Evolutionary conservation across 345 rosid species (phyloP).

Genomic region (Corchorus olitorius): DNA sequence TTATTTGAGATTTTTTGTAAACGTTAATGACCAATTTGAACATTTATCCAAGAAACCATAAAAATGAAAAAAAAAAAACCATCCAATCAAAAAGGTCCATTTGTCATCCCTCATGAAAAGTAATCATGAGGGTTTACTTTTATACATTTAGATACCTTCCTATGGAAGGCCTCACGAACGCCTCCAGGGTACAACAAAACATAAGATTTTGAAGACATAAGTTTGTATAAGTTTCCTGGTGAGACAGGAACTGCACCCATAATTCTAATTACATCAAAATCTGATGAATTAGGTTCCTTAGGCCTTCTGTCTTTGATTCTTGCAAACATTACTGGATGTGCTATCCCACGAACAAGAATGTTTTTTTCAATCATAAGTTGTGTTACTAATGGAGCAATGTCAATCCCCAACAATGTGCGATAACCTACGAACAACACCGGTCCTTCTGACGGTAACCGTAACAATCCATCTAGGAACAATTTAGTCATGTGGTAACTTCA

Average conservation of each 20-base stretch:
- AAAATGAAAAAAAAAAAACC: too few species aligned
- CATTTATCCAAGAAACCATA: too few species aligned
- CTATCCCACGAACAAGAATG: conserved; percentile 64
- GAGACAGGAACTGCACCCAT: conserved; percentile 83
- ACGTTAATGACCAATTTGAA: too few species aligned
- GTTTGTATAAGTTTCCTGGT: conserved; percentile 50
- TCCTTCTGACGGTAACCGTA: conserved; percentile 59
- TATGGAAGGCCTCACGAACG: conserved; percentile 76
- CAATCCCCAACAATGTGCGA: conserved; percentile 74
- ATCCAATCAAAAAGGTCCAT: too few species aligned
- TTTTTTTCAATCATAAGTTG: conserved; percentile 50
- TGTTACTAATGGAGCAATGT: conserved; percentile 45
- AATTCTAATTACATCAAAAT: conserved; percentile 46
- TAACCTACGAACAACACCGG: conserved; percentile 79
- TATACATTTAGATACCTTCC: conserved; percentile 60
- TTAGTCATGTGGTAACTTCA: background rate
- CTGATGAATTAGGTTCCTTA: conserved; percentile 27
- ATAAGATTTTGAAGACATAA: conserved; percentile 64
- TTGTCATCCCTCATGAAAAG: too few species aligned
- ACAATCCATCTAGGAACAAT: conserved; percentile 35
- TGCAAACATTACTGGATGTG: conserved; percentile 60
- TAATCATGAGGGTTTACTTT: too few species aligned
- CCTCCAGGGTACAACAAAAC: conserved; percentile 86
- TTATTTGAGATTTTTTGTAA: too few species aligned
- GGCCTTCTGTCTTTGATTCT: conserved; percentile 32